These are phyloP conservation scores for Ascosphaera pollenicola DNA, from an alignment of 2,329 filamentous ascomycete species.

Conservation along the genomic window DNA sequence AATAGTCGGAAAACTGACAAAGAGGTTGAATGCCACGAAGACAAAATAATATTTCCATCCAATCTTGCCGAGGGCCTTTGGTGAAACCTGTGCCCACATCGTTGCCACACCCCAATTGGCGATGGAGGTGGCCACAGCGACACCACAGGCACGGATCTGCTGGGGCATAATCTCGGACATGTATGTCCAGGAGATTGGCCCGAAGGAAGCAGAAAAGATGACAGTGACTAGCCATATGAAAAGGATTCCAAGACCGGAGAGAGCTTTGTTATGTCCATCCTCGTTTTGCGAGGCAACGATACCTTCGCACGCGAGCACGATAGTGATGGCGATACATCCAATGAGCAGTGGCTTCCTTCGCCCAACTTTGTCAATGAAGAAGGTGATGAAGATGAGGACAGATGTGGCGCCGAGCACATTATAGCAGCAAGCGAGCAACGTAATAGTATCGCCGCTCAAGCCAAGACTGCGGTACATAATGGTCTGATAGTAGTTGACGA, in stretches of 20 bases:
- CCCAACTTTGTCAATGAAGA: slow-evolving; percentile 19
- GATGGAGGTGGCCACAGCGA: slow-evolving; percentile 22
- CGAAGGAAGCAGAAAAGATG: slow-evolving; percentile 22
- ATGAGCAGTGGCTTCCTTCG: not conserved
- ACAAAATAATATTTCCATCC: slow-evolving; percentile 16
- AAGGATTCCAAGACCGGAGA: not conserved
- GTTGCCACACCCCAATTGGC: not conserved
- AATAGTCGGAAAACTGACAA: slow-evolving; percentile 2
- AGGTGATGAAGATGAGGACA: slow-evolving; percentile 25
- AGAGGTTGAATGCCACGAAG: slow-evolving; percentile 12
- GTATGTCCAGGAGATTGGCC: slow-evolving; percentile 26
- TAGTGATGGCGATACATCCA: slow-evolving; percentile 7
- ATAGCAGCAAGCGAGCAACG: slow-evolving; percentile 38
- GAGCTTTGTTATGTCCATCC: not conserved
- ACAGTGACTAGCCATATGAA: slow-evolving; percentile 25
- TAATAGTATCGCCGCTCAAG: slow-evolving; percentile 29
- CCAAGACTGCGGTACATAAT: slow-evolving; percentile 25
- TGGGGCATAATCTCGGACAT: slow-evolving; percentile 26
- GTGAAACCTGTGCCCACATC: slow-evolving; percentile 1
- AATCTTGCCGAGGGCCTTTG: slow-evolving; percentile 11
- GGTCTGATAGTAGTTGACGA: slow-evolving; percentile 21
- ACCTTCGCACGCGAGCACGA: slow-evolving; percentile 29
- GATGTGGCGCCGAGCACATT: slow-evolving; percentile 30
- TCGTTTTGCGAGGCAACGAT: not conserved
- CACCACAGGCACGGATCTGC: slow-evolving; percentile 20